Evolutionary conservation across 176 grass and related monocot species (phyloP).

Genomic region (Raddia guianensis): DNA sequence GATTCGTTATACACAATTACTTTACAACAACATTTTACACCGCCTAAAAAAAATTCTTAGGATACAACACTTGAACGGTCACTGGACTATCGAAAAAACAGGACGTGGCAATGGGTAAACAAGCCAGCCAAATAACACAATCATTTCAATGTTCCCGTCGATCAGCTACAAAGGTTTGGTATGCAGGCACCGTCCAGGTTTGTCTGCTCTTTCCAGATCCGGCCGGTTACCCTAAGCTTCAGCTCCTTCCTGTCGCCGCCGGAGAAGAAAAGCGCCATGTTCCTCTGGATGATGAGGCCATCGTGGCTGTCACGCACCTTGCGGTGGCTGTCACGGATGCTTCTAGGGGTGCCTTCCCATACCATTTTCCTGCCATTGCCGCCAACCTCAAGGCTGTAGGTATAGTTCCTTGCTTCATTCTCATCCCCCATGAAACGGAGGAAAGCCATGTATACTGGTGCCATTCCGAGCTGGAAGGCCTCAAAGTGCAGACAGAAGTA

Average conservation of each 20-base stretch:
- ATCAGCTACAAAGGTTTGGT: slow-evolving; percentile 75
- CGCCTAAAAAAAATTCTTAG: slow-evolving; percentile 22
- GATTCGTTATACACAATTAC: slow-evolving; percentile 55
- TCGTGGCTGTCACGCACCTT: slow-evolving; percentile 90
- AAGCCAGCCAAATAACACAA: slow-evolving; percentile 51
- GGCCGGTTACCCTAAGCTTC: slow-evolving; percentile 69
- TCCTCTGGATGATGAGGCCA: slow-evolving; percentile 82
- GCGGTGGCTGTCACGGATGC: slow-evolving; percentile 81
- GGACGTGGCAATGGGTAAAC: slow-evolving; percentile 41
- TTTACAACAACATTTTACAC: slow-evolving; percentile 60
- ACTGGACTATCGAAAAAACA: slow-evolving; percentile 41
- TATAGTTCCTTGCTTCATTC: slow-evolving; percentile 80
- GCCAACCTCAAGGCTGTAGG: slow-evolving; percentile 80
- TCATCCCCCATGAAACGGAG: slow-evolving; percentile 93
- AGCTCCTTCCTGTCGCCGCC: slow-evolving; percentile 74
- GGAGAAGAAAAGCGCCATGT: slow-evolving; percentile 89
- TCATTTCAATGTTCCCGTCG: slow-evolving; percentile 24
- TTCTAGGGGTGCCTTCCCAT: slow-evolving; percentile 88
- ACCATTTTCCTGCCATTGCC: slow-evolving; percentile 77
- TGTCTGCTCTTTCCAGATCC: slow-evolving; percentile 76
- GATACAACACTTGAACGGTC: slow-evolving; percentile 32
- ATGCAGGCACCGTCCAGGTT: slow-evolving; percentile 69
- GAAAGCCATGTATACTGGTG: slow-evolving; percentile 94
- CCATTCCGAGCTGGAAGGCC: slow-evolving; percentile 81
- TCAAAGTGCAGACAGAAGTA: slow-evolving; percentile 94